Evolutionary conservation across 75 land plant genomes (phyloP).

Genomic region (Gnetum montanum): DNA sequence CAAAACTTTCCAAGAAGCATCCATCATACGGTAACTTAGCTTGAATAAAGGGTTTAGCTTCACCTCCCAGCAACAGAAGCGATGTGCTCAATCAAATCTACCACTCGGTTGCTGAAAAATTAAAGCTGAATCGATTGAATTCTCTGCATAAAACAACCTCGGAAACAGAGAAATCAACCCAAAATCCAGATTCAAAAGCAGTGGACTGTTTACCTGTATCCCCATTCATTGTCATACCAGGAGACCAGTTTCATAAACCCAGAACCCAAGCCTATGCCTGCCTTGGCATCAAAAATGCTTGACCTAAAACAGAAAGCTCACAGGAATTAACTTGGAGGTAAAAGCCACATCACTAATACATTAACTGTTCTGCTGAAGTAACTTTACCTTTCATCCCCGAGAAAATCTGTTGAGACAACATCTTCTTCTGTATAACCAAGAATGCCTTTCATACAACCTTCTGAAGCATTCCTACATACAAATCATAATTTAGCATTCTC

Average conservation of each 20-base stretch:
- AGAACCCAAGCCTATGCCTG: slow-evolving; percentile 71
- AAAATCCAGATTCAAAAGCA: neutral
- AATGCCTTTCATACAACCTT: slow-evolving; percentile 37
- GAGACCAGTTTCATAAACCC: slow-evolving; percentile 71
- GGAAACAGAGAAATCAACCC: neutral
- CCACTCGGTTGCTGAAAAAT: slow-evolving; percentile 63
- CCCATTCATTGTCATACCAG: slow-evolving; percentile 93
- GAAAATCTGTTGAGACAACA: slow-evolving; percentile 32
- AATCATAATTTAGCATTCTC: neutral
- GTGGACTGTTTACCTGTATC: slow-evolving; percentile 67
- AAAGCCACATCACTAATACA: neutral
- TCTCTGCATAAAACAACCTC: neutral
- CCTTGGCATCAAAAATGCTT: slow-evolving; percentile 92
- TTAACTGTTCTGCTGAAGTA: neutral
- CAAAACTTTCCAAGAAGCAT: too few species aligned
- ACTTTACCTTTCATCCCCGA: slow-evolving; percentile 41
- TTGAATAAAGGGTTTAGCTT: too few species aligned
- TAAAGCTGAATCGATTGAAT: neutral
- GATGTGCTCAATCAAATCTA: slow-evolving; percentile 66
- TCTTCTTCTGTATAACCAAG: slow-evolving; percentile 39
- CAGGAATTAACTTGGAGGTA: neutral
- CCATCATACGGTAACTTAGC: too few species aligned
- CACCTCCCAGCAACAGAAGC: slow-evolving; percentile 21
- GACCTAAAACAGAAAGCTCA: slow-evolving; percentile 39
- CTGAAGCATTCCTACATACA: slow-evolving; percentile 31